phyloP scores from a whole-genome alignment of 345 rosid species.

The Eutrema yunnanense region DNA sequence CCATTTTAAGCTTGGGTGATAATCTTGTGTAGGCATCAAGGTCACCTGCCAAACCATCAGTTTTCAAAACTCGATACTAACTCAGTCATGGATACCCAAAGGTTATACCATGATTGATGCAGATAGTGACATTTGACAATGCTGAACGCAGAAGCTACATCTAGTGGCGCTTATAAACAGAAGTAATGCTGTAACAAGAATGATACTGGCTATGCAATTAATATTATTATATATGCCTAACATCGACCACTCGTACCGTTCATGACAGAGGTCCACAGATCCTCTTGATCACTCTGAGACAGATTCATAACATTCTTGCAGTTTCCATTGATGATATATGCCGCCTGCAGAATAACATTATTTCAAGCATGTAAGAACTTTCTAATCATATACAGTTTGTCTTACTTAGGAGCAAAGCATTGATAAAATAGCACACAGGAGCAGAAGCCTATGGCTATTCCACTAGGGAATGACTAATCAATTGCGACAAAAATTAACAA shows the following conservation, averaged over 20 bases:
- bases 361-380: neutral
- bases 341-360: constrained; percentile 56
- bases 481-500: neutral
- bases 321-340: constrained; percentile 81
- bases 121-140: neutral
- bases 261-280: constrained; percentile 78
- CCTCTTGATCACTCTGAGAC: constrained; percentile 91
- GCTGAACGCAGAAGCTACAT: constrained; percentile 7
- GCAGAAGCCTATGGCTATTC: constrained; percentile 2
- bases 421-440: neutral
- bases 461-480: neutral
- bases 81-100: neutral
- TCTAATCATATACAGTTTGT: neutral
- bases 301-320: constrained; percentile 95
- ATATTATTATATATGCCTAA: neutral
- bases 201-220: neutral
- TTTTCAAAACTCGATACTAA: neutral
- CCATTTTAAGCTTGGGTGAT: constrained; percentile 81
- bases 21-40: constrained; percentile 63
- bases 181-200: neutral
- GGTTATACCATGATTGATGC: neutral
- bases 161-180: neutral
- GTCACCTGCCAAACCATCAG: constrained; percentile 50
- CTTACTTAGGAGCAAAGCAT: neutral
- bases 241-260: constrained; percentile 46